Evolutionary conservation across 139 green algal genomes (phyloP), one percentile per base, ranked within the genome.

Genomic region (Ettlia oleoabundans): DNA sequence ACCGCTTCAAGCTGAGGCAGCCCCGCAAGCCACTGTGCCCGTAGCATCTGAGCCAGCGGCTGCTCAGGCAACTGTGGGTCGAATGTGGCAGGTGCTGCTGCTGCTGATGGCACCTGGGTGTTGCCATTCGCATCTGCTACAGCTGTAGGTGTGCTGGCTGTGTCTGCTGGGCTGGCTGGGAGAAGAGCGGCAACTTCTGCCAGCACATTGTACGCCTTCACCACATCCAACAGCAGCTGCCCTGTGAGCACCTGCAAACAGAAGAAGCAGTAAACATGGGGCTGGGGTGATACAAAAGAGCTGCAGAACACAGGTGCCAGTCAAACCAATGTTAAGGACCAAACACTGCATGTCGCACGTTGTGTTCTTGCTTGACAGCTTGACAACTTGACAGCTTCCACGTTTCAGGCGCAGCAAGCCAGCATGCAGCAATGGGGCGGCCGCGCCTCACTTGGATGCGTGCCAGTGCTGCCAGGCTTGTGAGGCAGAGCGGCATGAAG

Each of bases 401-500:
- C n/a, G n/a, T n/a, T n/a, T n/a, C n/a, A n/a, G n/a, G n/a, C 15
- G 51, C n/a, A 52, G 33, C 0, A 18, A 67, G 40, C 51, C 26
- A 52, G 2, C 15, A 32, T 8, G 38, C 30, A 55, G 37, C 28
- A 40, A 6, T 53, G 41, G 5, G 8, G 22, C 35, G 40, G 21
- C 41, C n/a, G 37, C 1, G 4, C 38, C 71, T 40, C 58, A 89
- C 87, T 47, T 85, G 75, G 28, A 93, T 85, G 40, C 92, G 75
- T 0, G 88, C 89, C 58, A 95, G 63, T n/a, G 85, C 75, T 21
- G 89, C 90, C 19, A 79, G 38, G 13, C 74, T 77, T 3, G 88
- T 88, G 19, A 93, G 79, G 67, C 83, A 87, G 22, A 93, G 84
- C 0, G 92, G 92, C 89, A 95, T 90, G 88, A 95, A 95, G 86